A percentile compares a stretch with the other conserved stretches of the same genome.
These are phyloP conservation scores for Saccharomycopsis vini DNA, from an alignment of 805 yeast genomes.

Conservation along the genomic window DNA sequence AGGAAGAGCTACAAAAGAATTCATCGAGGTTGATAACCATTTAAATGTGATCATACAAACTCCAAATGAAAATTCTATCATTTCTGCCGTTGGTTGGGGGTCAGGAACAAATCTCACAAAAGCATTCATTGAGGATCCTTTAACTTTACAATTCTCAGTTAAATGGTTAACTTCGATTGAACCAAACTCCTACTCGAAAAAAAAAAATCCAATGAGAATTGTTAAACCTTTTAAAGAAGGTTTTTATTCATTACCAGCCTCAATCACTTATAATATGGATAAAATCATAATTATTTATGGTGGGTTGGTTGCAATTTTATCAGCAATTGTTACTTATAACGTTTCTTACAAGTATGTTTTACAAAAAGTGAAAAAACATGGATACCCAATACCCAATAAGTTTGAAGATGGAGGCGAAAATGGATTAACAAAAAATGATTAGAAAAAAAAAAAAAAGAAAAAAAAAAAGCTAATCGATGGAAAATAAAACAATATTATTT, in stretches of 20 bases:
- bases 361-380: slow-evolving; percentile 1
- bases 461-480: too few species aligned
- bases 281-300: not conserved
- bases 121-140: slow-evolving; percentile 54
- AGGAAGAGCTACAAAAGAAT: slow-evolving; percentile 59
- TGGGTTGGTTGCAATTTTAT: slow-evolving; percentile 3
- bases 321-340: slow-evolving; percentile 2
- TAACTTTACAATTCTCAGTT: slow-evolving; percentile 48
- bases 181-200: not conserved
- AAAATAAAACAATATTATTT: not conserved
- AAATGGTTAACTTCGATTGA: slow-evolving; percentile 37
- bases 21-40: slow-evolving; percentile 54
- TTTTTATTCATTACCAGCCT: slow-evolving; percentile 5
- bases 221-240: slow-evolving; percentile 10
- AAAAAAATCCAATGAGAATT: not conserved
- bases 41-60: slow-evolving; percentile 44
- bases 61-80: slow-evolving; percentile 30
- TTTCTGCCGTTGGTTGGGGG: slow-evolving; percentile 51
- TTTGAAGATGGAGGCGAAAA: slow-evolving; percentile 9
- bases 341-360: slow-evolving; percentile 7
- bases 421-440: slow-evolving; percentile 10
- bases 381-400: slow-evolving; percentile 3
- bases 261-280: slow-evolving; percentile 4
- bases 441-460: too few species aligned
- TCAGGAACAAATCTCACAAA: slow-evolving; percentile 54